A percentile compares a stretch with the other conserved stretches of the same genome.
phyloP scores from a whole-genome alignment of 305 asterid genomes.

The Fraxinus floribunda region DNA sequence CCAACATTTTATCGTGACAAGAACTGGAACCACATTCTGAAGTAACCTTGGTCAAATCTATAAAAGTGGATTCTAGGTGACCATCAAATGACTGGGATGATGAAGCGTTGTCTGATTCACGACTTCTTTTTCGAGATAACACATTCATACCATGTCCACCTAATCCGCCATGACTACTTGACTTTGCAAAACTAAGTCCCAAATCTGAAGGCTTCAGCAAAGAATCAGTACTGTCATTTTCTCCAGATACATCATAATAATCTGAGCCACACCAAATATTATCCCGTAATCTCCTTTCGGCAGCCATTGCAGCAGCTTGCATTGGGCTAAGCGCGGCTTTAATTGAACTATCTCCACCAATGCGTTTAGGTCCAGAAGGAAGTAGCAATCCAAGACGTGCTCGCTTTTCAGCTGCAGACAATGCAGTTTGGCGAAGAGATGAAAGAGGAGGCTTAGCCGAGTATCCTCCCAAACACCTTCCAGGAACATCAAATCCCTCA shows the following conservation, averaged over 20 bases:
- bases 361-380: conserved; percentile 74
- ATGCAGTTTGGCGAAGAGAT: conserved; percentile 59
- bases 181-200: conserved; percentile 37
- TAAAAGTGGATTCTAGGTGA: conserved; percentile 27
- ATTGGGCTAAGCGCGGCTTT: conserved; percentile 70
- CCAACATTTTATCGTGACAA: conserved; percentile 26
- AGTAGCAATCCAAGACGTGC: conserved; percentile 61
- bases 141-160: conserved; percentile 27
- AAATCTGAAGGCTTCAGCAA: conserved; percentile 33
- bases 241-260: conserved; percentile 48
- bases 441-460: conserved; percentile 52
- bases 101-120: conserved; percentile 36
- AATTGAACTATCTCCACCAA: conserved; percentile 80
- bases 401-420: conserved; percentile 84
- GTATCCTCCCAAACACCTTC: conserved; percentile 78
- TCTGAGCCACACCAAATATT: conserved; percentile 93
- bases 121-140: conserved; percentile 57
- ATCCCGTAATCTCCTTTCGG: conserved; percentile 84
- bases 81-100: conserved; percentile 28
- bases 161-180: conserved; percentile 5
- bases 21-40: conserved; percentile 27
- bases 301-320: conserved; percentile 99
- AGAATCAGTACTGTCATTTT: conserved; percentile 49
- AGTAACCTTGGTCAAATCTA: conserved; percentile 35
- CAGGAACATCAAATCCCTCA: conserved; percentile 87